Conservation (phyloP, 768 basidiomycete species). For the Tulasnella sp. region DNA sequence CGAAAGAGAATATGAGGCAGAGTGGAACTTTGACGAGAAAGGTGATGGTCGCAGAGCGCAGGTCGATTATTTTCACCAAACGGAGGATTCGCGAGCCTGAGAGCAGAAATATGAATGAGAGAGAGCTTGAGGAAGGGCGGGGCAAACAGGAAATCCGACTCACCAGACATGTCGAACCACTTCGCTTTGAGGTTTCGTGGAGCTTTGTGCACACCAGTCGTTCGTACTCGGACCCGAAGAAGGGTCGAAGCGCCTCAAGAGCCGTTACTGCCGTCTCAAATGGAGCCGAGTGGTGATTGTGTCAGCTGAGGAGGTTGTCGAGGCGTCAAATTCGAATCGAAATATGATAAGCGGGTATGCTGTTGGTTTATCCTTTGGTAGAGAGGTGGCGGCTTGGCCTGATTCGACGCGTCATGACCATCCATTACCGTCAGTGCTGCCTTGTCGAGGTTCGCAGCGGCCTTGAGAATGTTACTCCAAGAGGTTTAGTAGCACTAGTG, state of each 20-base stretch:
- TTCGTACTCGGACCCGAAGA: slow-evolving; percentile 81
- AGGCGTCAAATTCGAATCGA: slow-evolving; percentile 90
- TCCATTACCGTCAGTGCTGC: slow-evolving; percentile 80
- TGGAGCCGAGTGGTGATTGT: slow-evolving; percentile 49
- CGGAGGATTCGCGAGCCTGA: too few species aligned
- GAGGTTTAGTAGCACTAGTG: slow-evolving; percentile 82
- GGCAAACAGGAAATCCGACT: too few species aligned
- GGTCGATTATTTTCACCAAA: too few species aligned
- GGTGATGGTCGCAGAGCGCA: too few species aligned
- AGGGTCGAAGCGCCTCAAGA: slow-evolving; percentile 73
- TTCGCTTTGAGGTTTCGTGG: too few species aligned
- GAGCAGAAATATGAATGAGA: too few species aligned
- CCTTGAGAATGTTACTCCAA: slow-evolving; percentile 82
- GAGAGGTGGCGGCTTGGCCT: slow-evolving; percentile 39
- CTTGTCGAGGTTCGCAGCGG: slow-evolving; percentile 75
- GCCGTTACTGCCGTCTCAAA: slow-evolving; percentile 60
- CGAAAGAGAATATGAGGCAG: too few species aligned
- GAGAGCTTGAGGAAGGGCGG: too few species aligned
- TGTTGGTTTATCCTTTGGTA: slow-evolving; percentile 62
- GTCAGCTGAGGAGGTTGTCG: slow-evolving; percentile 68
- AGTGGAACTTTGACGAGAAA: too few species aligned
- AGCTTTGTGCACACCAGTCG: too few species aligned
- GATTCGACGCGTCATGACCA: slow-evolving; percentile 57
- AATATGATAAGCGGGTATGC: slow-evolving; percentile 88
- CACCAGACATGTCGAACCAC: too few species aligned